Base-by-base conservation (phyloP, 2,329 filamentous ascomycete genomes). In the Venturia carpophila region DNA sequence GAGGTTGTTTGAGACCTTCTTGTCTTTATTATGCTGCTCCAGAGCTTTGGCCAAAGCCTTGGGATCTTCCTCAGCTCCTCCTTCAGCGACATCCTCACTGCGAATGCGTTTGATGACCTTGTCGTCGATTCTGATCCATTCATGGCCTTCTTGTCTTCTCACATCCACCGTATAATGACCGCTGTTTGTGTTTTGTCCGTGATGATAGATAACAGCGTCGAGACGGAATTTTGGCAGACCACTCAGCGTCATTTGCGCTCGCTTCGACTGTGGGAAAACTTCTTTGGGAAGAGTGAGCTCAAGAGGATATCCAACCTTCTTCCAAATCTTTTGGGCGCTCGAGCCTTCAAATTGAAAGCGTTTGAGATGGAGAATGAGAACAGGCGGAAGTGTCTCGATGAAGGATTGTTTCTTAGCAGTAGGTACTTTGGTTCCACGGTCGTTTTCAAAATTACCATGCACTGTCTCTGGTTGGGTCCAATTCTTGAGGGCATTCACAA, bases 101-200 rank as follows among this genome's bases (percentile, higher is more conserved):
- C 89, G 85, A 43, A 99, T 86, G 49, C 92, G 88, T 67, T 90
- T 86, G 68, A 99, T 92, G 67, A 91, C 79, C 0, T 94, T 99
- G 74, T 99, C 94, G 71, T 99, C 94, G 69, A 99, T 85, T 64
- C 93, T 90, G 65, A 99, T 89, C 94, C 94, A 99, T 75, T 97
- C 92, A 27, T 85, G 85, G n/a, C 89, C 91, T 73, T 99, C 94
- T 75, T 97, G 93, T 63, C 94, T 88, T 66, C 92, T 87, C 49
- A 97, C 89, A 75, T 99, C 94, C n/a, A 95, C 93, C 1, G 94
- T 99, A 76, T 99, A 99, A 75, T 99, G 94, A 3, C 94, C 94
- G 63, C 91, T 92, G 68, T 90, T 95, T 43, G 94, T 94, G 71
- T 95, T 96, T 80, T 96, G 97, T 67, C 94, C 94, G 71, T 99